Conservation (phyloP, 495 filamentous ascomycete genomes). For the Haplographium delicatum region DNA sequence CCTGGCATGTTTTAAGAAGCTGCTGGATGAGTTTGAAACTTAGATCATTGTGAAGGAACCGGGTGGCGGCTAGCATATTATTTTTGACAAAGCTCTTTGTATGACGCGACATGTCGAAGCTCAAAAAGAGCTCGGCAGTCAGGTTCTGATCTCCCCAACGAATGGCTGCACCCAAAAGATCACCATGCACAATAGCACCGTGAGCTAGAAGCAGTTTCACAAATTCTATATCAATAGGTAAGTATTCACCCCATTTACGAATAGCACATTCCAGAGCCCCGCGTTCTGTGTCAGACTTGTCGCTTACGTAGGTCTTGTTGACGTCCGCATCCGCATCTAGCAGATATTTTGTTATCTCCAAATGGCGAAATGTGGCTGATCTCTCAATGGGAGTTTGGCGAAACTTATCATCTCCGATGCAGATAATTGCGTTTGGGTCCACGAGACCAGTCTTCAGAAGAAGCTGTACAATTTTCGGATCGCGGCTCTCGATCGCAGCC, state of each 20-base stretch:
- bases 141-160: conserved; percentile 2
- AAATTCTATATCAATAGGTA: background rate
- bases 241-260: background rate
- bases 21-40: background rate
- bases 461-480: background rate
- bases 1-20: background rate
- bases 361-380: background rate
- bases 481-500: background rate
- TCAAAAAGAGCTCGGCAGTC: background rate
- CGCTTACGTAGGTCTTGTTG: background rate
- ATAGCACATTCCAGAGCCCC: background rate
- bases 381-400: conserved; percentile 1
- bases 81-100: background rate
- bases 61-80: background rate
- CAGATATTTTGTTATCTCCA: background rate
- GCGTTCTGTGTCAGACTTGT: background rate
- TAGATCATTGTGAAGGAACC: background rate
- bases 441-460: background rate
- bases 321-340: conserved; percentile 2
- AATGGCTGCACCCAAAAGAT: background rate
- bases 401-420: background rate
- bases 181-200: background rate
- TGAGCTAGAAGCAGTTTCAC: background rate
- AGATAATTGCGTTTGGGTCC: background rate
- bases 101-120: background rate